phyloP scores from a whole-genome alignment of 352 stramenopile genomes.

The Pythium dissimile region DNA sequence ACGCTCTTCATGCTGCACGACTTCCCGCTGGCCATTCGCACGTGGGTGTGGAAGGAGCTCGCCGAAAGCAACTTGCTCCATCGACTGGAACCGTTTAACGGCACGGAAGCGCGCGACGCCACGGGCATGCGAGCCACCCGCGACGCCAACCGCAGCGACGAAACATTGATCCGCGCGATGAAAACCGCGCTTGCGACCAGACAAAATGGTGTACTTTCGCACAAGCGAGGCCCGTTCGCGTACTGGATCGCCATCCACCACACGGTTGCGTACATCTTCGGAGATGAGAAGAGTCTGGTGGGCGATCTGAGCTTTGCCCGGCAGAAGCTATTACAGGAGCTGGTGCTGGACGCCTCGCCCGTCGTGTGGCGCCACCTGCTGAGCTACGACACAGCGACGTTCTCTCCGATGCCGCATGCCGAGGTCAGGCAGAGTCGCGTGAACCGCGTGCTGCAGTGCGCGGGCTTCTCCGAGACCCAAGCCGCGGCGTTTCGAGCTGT shows the following conservation, averaged over 20 bases:
- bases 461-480: slow-evolving; percentile 1
- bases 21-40: slow-evolving; percentile 51
- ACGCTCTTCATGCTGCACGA: slow-evolving; percentile 57
- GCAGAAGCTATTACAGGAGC: slow-evolving; percentile 44
- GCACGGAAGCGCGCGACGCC: slow-evolving; percentile 12
- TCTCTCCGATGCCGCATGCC: neutral
- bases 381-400: slow-evolving; percentile 31
- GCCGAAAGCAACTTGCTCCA: slow-evolving; percentile 47
- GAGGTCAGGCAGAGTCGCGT: slow-evolving; percentile 11
- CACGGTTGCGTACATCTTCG: slow-evolving; percentile 53
- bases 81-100: slow-evolving; percentile 37
- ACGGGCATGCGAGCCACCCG: slow-evolving; percentile 38
- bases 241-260: slow-evolving; percentile 64
- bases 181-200: slow-evolving; percentile 28
- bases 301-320: slow-evolving; percentile 39
- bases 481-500: neutral
- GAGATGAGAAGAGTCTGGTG: slow-evolving; percentile 5
- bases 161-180: slow-evolving; percentile 47
- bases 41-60: slow-evolving; percentile 74
- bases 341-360: slow-evolving; percentile 26
- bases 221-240: slow-evolving; percentile 39
- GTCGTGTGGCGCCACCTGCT: slow-evolving; percentile 53
- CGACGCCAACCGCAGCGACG: slow-evolving; percentile 28
- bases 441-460: slow-evolving; percentile 11
- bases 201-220: slow-evolving; percentile 23